Conservation (phyloP, 2,329 filamentous ascomycete genomes). For the Talaromyces pinophilus region DNA sequence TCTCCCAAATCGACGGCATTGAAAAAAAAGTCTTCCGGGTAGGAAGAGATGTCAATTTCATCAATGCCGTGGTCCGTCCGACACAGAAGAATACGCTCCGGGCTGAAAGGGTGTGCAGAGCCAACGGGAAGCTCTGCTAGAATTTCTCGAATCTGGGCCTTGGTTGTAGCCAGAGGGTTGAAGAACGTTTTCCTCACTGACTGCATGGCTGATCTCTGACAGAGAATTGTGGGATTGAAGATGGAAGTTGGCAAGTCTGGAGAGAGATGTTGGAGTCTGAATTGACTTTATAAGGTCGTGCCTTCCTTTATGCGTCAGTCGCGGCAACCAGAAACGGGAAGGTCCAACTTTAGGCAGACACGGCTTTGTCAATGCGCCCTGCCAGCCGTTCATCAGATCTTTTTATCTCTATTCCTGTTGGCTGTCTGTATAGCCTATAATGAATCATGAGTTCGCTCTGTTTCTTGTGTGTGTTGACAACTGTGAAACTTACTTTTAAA, state of each 20-base stretch:
- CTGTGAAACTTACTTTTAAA: neutral
- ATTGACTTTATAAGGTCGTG: neutral
- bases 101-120: conserved; percentile 20
- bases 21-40: conserved; percentile 20
- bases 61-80: conserved; percentile 16
- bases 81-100: conserved; percentile 19
- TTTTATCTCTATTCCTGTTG: neutral
- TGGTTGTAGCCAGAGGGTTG: conserved; percentile 18
- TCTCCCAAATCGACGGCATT: conserved; percentile 23
- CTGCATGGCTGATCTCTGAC: conserved; percentile 1
- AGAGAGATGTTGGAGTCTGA: neutral
- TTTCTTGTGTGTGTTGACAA: neutral
- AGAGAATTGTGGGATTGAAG: neutral
- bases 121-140: conserved; percentile 14
- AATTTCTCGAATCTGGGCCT: conserved; percentile 15
- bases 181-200: conserved; percentile 20
- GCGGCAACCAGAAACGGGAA: neutral
- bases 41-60: conserved; percentile 19
- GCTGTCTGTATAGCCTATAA: neutral
- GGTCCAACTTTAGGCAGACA: neutral
- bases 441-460: neutral
- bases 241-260: neutral
- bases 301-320: neutral
- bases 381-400: neutral
- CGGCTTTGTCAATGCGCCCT: neutral